Evolutionary conservation across 73 alveolate genomes (phyloP).

Genomic region (Tetrahymena thermophila): DNA sequence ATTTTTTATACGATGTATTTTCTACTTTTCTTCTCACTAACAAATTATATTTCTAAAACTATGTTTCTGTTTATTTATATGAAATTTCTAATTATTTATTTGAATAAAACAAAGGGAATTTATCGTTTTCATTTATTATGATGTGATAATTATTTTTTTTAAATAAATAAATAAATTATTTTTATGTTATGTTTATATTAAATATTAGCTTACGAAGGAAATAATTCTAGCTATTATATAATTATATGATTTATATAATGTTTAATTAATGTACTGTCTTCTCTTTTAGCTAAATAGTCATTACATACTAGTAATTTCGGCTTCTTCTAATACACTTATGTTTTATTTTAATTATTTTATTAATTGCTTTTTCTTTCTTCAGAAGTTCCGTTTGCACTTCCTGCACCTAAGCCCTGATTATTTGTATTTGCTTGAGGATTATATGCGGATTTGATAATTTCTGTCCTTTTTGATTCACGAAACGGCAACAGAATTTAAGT

Average conservation of each 20-base stretch:
- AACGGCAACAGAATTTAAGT: neutral
- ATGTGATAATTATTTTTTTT: no score
- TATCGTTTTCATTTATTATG: no score
- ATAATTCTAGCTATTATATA: neutral
- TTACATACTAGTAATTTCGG: neutral
- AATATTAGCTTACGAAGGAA: neutral
- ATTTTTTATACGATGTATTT: no score
- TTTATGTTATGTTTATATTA: neutral
- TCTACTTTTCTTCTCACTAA: no score
- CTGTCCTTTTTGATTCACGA: neutral
- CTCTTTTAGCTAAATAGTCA: neutral
- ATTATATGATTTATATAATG: neutral
- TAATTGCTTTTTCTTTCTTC: neutral
- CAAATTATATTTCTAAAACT: no score
- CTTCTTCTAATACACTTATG: neutral
- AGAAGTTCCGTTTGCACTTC: neutral
- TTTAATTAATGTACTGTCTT: neutral
- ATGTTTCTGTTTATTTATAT: no score
- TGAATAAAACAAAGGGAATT: no score
- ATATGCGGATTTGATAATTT: neutral
- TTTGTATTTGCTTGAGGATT: no score
- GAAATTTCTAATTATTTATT: no score
- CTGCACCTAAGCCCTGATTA: neutral
- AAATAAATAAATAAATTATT: neutral
- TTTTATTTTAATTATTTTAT: neutral